Base-by-base conservation (phyloP, 768 basidiomycete species). In the Daedaleopsis nitida region DNA sequence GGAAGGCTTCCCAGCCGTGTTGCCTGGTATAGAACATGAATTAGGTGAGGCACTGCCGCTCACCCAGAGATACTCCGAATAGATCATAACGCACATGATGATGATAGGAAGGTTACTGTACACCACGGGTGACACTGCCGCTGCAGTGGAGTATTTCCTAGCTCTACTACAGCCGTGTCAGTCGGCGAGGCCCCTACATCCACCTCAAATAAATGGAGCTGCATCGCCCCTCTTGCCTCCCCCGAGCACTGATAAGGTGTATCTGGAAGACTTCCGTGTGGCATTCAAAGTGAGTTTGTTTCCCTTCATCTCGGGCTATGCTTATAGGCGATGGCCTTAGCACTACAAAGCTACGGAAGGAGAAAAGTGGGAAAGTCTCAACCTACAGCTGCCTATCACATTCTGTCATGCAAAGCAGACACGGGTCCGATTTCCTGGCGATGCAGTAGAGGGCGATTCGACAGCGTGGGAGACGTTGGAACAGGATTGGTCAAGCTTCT, bases 181-280 rank as follows among this genome's bases (percentile, higher is more conserved):
- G 47, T 66, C 61, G 12, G 62, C 57, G 12, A 64, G 64, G 19
- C 64, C 64, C 17, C 50, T 39, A 13, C 55, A 55, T 24, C 21
- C 54, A 48, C 43, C 24, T 3, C 27, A 50, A 1, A 53, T 68
- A 17, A 72, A 66, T 60, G 72, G 68, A n/a, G 57, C 59, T 56
- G 65, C 13, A 42, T 68, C 48, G 23, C 58, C 50, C 19, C 51
- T 34, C 21, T 49, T 54, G 59, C 62, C 62, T 39, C 62, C 35
- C 7, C 57, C 60, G 1, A 56, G 52, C 19, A 80, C 83, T 49
- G 90, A 89, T 58, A 88, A 86, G 60, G 78, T 92, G 7, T 89
- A 84, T 60, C 70, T 98, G 38, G 92, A 96, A 59, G 96, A 99
- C 75, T 92, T 98, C 68, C 83, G 85, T 23, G 85, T 94, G 14